Evolutionary conservation across 2,329 filamentous ascomycete genomes (phyloP).

Genomic region (Beauveria sp.): DNA sequence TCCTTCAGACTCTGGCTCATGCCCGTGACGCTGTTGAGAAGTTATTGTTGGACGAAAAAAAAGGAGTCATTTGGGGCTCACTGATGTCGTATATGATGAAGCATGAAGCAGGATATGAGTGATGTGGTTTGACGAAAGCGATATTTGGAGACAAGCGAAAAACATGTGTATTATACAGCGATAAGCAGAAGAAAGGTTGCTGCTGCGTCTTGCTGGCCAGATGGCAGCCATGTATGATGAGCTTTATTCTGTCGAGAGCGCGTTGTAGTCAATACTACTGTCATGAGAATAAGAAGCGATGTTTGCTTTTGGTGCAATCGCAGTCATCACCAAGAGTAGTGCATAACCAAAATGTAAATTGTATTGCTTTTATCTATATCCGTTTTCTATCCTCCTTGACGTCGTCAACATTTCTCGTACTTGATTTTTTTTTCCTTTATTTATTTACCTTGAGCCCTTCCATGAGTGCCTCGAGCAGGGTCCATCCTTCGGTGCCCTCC

Average conservation of each 20-base stretch:
- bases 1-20: no score
- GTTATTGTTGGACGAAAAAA: background rate
- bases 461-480: constrained; percentile 47
- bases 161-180: background rate
- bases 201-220: background rate
- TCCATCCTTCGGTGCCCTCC: constrained; percentile 70
- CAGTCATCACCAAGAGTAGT: no score
- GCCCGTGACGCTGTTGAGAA: background rate
- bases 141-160: background rate
- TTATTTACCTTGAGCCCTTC: constrained; percentile 41
- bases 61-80: no score
- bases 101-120: background rate
- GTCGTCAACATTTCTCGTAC: background rate
- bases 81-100: constrained; percentile 3
- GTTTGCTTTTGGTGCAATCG: background rate
- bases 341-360: background rate
- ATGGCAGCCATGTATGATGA: background rate
- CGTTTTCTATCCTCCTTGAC: background rate
- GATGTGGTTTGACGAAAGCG: constrained; percentile 1
- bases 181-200: background rate
- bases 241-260: background rate
- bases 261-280: background rate
- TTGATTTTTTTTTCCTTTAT: background rate
- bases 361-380: constrained; percentile 5
- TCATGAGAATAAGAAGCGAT: background rate